Evolutionary conservation across 1,284 basidiomycete species (phyloP), one percentile per base, ranked within the genome.

Genomic region (Blastosporella zonata): DNA sequence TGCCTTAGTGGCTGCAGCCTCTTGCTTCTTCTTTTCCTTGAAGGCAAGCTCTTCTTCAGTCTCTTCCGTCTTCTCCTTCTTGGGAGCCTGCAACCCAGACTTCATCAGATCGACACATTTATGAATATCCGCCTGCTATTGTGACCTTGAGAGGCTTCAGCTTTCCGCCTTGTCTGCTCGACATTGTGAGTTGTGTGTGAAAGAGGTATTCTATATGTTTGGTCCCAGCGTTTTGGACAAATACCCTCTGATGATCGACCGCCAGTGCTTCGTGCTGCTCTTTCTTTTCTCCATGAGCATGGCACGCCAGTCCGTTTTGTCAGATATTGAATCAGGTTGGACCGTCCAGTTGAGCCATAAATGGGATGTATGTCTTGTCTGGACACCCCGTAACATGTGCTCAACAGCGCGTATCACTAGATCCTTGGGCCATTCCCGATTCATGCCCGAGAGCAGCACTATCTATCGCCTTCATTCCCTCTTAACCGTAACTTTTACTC

Each of bases 401-500:
- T 38, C 33, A 31, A 38, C 21, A 22, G 18, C 12, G 7, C 3
- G 7, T 3, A 21, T 13, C 18, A 3, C 37, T 36, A 59, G 59
- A 33, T 60, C 18, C 74, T 91, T 8, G 89, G 87, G 1, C 89
- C 88, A 0, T 90, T 90, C 60, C 88, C 88, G 2, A 80, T 88
- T 23, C 84, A 88, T 55, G 87, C 89, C 7, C 74, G 89, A 58
- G 89, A 91, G 58, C 88, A 90, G 48, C 82, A 90, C 50, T 82
- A 81, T 57, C 65, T 91, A 10, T 86, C 84, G 1, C 88, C 88
- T 1, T 75, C 82, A 1, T 90, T 80, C 59, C 89, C 87, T 15
- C 58, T 90, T 12, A 71, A 86, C 53, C 61, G 87, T 84, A 63
- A 69, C 66, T 55, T 50, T 7, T 36, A 36, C 33, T 41, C 33